Evolutionary conservation across 192 early-diverging fungal genomes (phyloP).

Genomic region (Gamsiella multidivaricata): DNA sequence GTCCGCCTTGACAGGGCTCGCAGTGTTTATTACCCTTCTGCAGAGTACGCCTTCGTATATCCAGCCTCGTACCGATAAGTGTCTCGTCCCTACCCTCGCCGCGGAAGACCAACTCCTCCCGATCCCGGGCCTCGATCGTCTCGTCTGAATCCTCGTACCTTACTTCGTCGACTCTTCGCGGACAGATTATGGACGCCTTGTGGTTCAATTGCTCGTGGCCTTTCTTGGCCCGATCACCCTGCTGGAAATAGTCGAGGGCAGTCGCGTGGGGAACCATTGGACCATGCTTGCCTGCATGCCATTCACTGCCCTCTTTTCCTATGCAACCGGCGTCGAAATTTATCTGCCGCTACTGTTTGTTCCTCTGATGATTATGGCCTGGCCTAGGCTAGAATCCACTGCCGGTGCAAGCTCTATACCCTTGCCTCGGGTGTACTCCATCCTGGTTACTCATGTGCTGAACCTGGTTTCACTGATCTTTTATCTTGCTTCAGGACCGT

Average conservation of each 20-base stretch:
- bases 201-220: neutral
- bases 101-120: neutral
- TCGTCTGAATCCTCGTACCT: conserved; percentile 4
- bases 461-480: no score
- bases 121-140: conserved; percentile 3
- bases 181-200: no score
- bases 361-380: no score
- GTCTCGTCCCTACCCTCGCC: conserved; percentile 1
- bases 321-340: conserved; percentile 10
- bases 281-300: conserved; percentile 4
- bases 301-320: conserved; percentile 4
- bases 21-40: conserved; percentile 1
- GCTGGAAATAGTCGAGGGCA: conserved; percentile 5
- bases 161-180: conserved; percentile 8
- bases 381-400: no score
- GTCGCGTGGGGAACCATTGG: conserved; percentile 19
- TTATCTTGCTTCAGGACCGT: no score
- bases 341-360: no score
- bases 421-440: no score
- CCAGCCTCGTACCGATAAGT: neutral
- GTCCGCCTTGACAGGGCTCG: conserved; percentile 2
- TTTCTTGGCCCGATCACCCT: conserved; percentile 1
- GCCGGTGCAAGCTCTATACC: no score
- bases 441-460: no score
- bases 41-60: neutral